phyloP scores from a whole-genome alignment of 1,284 basidiomycete species.

The Baeospora myosura region DNA sequence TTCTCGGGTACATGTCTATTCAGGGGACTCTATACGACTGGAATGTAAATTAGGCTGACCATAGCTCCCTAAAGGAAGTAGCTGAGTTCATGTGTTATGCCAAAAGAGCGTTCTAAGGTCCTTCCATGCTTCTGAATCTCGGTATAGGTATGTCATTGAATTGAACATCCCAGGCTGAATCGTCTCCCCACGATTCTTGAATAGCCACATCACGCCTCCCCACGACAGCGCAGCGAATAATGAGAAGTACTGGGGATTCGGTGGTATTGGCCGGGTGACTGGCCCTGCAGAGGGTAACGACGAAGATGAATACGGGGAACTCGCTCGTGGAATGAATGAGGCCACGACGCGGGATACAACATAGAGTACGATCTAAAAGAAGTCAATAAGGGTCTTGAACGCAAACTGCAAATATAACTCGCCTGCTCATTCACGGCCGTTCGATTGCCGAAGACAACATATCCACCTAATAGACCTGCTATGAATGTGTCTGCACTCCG shows the following conservation, averaged over 20 bases:
- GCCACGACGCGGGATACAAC: conserved; percentile 85
- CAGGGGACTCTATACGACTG: too few relatives aligned
- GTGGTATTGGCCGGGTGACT: conserved; percentile 47
- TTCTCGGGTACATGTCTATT: not conserved
- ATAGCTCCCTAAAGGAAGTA: conserved; percentile 4
- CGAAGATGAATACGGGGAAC: conserved; percentile 21
- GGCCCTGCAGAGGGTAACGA: too few relatives aligned
- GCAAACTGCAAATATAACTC: conserved; percentile 20
- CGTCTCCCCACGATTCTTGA: conserved; percentile 77
- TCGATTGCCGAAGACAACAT: conserved; percentile 88
- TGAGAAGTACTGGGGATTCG: conserved; percentile 77
- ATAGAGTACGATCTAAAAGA: conserved; percentile 86
- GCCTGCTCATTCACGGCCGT: conserved; percentile 99
- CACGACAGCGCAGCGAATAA: conserved; percentile 87
- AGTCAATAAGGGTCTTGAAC: not conserved
- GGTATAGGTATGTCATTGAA: conserved; percentile 74
- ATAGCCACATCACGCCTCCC: conserved; percentile 98
- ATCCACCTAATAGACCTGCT: conserved; percentile 89
- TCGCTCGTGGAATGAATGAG: conserved; percentile 76
- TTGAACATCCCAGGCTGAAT: conserved; percentile 92
- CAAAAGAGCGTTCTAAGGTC: conserved; percentile 61
- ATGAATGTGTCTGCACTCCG: conserved; percentile 82
- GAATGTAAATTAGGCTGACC: too few relatives aligned
- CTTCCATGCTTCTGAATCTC: conserved; percentile 67
- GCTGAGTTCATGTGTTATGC: conserved; percentile 56